A percentile compares a stretch with the other conserved stretches of the same genome.
These are phyloP conservation scores for Corchorus capsularis DNA, from an alignment of 345 rosid genomes.

Conservation along the genomic window DNA sequence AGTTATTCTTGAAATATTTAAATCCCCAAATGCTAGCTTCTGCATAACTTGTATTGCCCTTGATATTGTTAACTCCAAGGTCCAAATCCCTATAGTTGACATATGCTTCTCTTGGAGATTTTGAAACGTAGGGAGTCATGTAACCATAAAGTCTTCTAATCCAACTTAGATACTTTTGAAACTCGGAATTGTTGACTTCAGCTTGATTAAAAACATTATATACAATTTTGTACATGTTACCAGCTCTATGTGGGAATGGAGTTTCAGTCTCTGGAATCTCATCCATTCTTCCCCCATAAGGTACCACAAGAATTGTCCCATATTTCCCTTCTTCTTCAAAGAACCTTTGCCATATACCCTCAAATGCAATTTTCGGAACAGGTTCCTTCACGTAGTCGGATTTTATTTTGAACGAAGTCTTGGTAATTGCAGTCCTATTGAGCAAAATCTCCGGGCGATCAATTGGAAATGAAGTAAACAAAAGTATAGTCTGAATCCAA, in stretches of 20 bases:
- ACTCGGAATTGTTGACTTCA: constrained; percentile 19
- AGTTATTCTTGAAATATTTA: constrained; percentile 47
- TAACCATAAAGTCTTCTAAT: constrained; percentile 31
- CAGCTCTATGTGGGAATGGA: constrained; percentile 50
- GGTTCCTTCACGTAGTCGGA: background rate
- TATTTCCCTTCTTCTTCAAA: background rate
- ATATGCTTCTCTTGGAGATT: constrained; percentile 39
- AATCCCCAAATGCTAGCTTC: constrained; percentile 43
- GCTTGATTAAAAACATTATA: constrained; percentile 17
- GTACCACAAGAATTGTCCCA: background rate
- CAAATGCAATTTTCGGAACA: background rate
- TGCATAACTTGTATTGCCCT: constrained; percentile 35
- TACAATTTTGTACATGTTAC: constrained; percentile 35
- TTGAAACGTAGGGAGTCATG: constrained; percentile 42
- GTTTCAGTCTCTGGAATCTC: constrained; percentile 15
- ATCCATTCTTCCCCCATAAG: background rate
- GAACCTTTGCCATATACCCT: background rate
- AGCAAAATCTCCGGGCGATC: background rate
- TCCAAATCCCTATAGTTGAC: constrained; percentile 49
- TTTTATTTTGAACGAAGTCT: background rate
- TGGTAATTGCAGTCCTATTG: background rate
- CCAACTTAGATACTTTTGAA: constrained; percentile 26
- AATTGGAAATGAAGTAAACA: background rate
- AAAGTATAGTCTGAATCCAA: background rate
- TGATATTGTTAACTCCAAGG: constrained; percentile 31